A percentile compares a stretch with the other conserved stretches of the same genome.
phyloP scores from a whole-genome alignment of 2,329 filamentous ascomycete genomes.

The Sphaerulina musiva region DNA sequence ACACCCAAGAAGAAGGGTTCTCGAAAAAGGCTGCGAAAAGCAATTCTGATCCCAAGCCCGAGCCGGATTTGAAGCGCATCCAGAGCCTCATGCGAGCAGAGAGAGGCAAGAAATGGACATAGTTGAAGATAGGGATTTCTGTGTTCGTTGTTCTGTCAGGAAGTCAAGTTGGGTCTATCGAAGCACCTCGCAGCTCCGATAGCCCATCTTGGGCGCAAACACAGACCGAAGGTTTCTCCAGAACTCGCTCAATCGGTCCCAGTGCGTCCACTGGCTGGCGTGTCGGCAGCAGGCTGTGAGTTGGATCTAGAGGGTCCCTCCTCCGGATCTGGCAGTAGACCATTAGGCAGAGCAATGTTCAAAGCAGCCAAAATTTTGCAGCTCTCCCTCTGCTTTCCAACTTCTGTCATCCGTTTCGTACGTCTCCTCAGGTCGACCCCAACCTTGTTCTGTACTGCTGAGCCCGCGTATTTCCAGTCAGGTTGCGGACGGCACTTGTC shows the following conservation, averaged over 20 bases:
- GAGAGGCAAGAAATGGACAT: conserved; percentile 20
- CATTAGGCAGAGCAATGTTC: conserved; percentile 12
- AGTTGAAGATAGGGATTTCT: neutral
- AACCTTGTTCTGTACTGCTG: conserved; percentile 23
- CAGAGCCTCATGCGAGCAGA: conserved; percentile 14
- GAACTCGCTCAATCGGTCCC: conserved; percentile 1
- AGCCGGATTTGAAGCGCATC: conserved; percentile 19
- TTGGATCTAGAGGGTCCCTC: conserved; percentile 2
- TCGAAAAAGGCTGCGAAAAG: conserved; percentile 17
- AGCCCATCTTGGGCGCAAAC: neutral
- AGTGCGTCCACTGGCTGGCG: neutral
- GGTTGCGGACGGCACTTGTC: conserved; percentile 29
- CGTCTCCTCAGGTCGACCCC: conserved; percentile 28
- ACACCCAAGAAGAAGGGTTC: conserved; percentile 16
- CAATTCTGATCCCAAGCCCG: conserved; percentile 20
- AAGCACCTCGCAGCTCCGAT: no score
- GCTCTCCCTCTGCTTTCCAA: conserved; percentile 28
- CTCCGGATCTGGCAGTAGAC: conserved; percentile 5
- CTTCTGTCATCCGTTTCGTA: conserved; percentile 27
- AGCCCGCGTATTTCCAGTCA: conserved; percentile 27
- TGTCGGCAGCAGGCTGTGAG: conserved; percentile 4
- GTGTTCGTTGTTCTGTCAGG: no score
- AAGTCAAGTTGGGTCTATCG: no score
- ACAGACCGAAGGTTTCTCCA: neutral
- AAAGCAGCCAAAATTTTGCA: conserved; percentile 26